Percentiles rank a stretch among this genome's conserved stretches.
Evolutionary conservation across 495 filamentous ascomycete genomes (phyloP).

Genomic region (Aspergillus biplanus): DNA sequence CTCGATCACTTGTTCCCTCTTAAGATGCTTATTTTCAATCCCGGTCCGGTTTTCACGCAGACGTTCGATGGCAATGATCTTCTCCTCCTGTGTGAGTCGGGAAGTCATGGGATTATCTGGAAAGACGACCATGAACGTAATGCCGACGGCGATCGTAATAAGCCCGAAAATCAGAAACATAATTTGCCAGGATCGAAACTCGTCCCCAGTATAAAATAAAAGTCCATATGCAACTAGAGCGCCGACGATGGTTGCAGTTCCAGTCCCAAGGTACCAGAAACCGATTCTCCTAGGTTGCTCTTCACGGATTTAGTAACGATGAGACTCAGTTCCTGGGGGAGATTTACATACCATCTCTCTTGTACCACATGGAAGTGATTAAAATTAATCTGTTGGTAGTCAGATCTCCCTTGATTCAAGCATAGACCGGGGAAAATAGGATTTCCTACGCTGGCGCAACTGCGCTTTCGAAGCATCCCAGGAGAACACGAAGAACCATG

Average conservation of each 20-base stretch:
- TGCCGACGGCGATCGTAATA: constrained; percentile 38
- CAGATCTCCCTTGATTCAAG: constrained; percentile 3
- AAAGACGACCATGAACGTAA: constrained; percentile 43
- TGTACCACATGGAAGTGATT: constrained; percentile 41
- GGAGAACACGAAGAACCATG: constrained; percentile 58
- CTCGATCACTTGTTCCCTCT: constrained; percentile 48
- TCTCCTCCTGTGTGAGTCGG: constrained; percentile 47
- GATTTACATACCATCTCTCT: constrained; percentile 26
- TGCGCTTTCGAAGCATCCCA: constrained; percentile 68
- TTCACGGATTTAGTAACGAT: neutral
- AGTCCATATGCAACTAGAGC: constrained; percentile 57
- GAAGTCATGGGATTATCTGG: constrained; percentile 56
- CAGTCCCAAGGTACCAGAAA: constrained; percentile 68
- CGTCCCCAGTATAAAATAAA: constrained; percentile 28
- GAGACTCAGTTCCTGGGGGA: neutral
- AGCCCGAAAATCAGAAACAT: constrained; percentile 47
- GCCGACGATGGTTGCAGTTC: constrained; percentile 64
- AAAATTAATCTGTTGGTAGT: constrained; percentile 46
- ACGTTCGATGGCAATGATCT: constrained; percentile 56
- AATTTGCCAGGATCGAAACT: constrained; percentile 43
- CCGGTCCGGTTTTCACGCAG: constrained; percentile 39
- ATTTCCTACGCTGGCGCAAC: constrained; percentile 57
- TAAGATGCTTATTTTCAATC: constrained; percentile 41
- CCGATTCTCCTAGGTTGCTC: constrained; percentile 65
- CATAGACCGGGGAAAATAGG: neutral